These are phyloP conservation scores for Anastatica hierochuntica DNA, from an alignment of 345 rosid genomes.

Conservation along the genomic window DNA sequence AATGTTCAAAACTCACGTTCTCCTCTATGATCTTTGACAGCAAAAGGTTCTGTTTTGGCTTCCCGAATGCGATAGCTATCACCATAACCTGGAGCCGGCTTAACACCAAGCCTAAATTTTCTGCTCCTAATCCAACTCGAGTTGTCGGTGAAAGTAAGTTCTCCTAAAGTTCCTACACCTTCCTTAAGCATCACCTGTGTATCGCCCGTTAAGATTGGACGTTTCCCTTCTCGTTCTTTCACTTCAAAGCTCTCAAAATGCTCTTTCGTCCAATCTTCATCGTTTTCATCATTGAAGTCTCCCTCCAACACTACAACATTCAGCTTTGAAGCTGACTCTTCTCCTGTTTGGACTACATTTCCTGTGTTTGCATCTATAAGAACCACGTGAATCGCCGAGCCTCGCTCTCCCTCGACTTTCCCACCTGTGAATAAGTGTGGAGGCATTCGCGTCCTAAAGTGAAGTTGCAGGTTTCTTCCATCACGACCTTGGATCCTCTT, in stretches of 20 bases:
- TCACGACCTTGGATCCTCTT: slow-evolving; percentile 49
- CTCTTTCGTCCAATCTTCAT: slow-evolving; percentile 60
- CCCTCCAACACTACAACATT: slow-evolving; percentile 76
- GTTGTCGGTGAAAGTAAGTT: slow-evolving; percentile 79
- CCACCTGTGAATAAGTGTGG: slow-evolving; percentile 92
- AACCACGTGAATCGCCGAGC: slow-evolving; percentile 71
- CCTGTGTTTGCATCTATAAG: slow-evolving; percentile 55
- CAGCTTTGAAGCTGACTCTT: slow-evolving; percentile 59
- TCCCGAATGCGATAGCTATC: slow-evolving; percentile 57
- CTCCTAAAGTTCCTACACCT: slow-evolving; percentile 83
- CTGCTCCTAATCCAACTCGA: slow-evolving; percentile 98
- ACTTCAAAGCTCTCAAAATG: slow-evolving; percentile 68
- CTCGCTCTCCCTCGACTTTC: slow-evolving; percentile 85
- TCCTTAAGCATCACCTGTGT: slow-evolving; percentile 62
- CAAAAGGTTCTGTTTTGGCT: slow-evolving; percentile 83
- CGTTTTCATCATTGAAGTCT: slow-evolving; percentile 61
- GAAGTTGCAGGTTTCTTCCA: slow-evolving; percentile 60
- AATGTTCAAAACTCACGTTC: slow-evolving; percentile 48
- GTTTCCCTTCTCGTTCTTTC: slow-evolving; percentile 82
- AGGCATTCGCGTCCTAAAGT: slow-evolving; percentile 76
- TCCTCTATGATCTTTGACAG: slow-evolving; percentile 96
- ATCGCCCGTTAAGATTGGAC: slow-evolving; percentile 82
- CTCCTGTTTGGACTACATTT: slow-evolving; percentile 50
- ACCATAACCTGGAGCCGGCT: slow-evolving; percentile 41
- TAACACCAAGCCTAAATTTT: slow-evolving; percentile 88